Percentiles rank a stretch among this genome's conserved stretches.
Conservation (phyloP, 1,284 basidiomycete species). For the Sanghuangporus baumii region DNA sequence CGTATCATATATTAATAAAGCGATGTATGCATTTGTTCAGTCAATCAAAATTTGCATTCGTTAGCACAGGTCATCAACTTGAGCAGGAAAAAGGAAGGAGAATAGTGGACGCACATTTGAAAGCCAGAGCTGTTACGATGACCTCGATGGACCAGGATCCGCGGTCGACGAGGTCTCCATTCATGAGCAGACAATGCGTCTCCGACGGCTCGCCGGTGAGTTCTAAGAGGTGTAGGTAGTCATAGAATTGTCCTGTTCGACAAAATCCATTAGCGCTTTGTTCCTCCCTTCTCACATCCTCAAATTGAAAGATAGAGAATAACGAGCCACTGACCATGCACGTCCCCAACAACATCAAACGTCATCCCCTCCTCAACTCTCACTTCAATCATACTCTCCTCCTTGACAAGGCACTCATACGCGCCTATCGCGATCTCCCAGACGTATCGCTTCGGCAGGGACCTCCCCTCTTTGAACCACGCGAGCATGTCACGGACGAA, state of each 20-base stretch:
- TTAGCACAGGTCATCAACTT: neutral
- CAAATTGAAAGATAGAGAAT: slow-evolving; percentile 6
- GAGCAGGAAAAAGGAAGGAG: neutral
- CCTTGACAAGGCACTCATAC: slow-evolving; percentile 68
- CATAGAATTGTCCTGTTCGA: slow-evolving; percentile 83
- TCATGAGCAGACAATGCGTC: slow-evolving; percentile 85
- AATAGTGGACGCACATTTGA: slow-evolving; percentile 68
- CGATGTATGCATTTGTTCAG: neutral
- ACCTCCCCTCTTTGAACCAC: slow-evolving; percentile 90
- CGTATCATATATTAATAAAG: neutral
- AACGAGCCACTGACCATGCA: slow-evolving; percentile 72
- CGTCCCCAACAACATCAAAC: slow-evolving; percentile 90
- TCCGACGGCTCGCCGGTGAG: slow-evolving; percentile 82
- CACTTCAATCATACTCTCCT: slow-evolving; percentile 81
- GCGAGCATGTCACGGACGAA: slow-evolving; percentile 87
- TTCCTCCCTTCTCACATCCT: neutral
- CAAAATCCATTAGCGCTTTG: neutral
- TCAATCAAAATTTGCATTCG: neutral
- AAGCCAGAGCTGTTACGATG: slow-evolving; percentile 89
- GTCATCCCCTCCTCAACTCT: slow-evolving; percentile 74
- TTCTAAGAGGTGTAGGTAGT: slow-evolving; percentile 83
- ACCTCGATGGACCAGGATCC: slow-evolving; percentile 98
- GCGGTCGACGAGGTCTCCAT: slow-evolving; percentile 95
- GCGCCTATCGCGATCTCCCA: slow-evolving; percentile 97
- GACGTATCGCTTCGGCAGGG: slow-evolving; percentile 79